These are phyloP conservation scores for Nannochloropsis gaditana DNA, from an alignment of 108 stramenopile species.

Conservation along the genomic window DNA sequence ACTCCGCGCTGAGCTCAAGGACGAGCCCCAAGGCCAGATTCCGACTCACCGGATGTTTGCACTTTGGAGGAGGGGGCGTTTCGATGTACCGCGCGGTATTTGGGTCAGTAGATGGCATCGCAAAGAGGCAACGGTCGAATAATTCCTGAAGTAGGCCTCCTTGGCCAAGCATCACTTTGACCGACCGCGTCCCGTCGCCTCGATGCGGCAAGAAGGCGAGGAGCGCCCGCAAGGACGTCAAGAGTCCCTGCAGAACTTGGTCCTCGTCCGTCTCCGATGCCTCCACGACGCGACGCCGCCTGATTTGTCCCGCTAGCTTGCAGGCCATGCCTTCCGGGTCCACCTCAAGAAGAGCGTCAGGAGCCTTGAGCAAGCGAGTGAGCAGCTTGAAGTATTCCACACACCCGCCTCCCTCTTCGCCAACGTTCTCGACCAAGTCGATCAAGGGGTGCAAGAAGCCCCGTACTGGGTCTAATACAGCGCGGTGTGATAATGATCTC, in stretches of 20 bases:
- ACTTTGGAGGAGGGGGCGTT: not conserved
- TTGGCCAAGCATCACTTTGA: not conserved
- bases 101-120: constrained; percentile 23
- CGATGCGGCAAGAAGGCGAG: not conserved
- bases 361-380: not conserved
- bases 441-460: not conserved
- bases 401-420: not conserved
- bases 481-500: not conserved
- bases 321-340: not conserved
- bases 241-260: not conserved
- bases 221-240: not conserved
- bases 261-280: constrained; percentile 13
- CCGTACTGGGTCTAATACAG: not conserved
- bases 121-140: constrained; percentile 37
- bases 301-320: not conserved
- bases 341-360: not conserved
- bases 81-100: not conserved
- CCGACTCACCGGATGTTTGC: not conserved
- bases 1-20: not conserved
- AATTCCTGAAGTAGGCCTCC: constrained; percentile 38
- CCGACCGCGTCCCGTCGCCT: not conserved
- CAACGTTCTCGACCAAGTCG: not conserved
- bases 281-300: not conserved
- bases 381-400: not conserved
- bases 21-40: not conserved